Conservation (phyloP, 345 rosid species). For the Acer campestre region DNA sequence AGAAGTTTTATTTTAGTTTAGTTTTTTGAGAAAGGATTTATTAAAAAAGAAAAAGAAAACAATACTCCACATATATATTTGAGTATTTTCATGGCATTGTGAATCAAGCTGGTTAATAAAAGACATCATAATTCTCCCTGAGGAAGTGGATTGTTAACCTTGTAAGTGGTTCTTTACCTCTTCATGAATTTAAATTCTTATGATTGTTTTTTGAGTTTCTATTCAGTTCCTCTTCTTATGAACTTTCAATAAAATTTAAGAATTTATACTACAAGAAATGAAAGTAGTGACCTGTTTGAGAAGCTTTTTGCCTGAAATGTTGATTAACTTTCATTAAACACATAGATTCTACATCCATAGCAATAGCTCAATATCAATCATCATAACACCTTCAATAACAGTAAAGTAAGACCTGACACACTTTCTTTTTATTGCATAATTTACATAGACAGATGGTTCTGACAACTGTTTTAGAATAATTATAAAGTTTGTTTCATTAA, state of each 20-base stretch:
- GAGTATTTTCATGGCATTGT: background rate
- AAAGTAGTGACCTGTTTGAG: background rate
- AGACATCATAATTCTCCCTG: background rate
- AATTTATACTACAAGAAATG: background rate
- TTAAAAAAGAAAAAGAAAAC: background rate
- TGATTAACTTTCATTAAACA: background rate
- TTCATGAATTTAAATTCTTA: background rate
- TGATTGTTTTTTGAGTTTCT: background rate
- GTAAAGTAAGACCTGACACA: background rate
- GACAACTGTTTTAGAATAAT: slow-evolving; percentile 21
- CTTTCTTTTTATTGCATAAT: slow-evolving; percentile 14
- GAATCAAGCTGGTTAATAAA: background rate
- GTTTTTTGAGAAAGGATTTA: background rate
- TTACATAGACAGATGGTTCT: slow-evolving; percentile 10
- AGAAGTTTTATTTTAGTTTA: background rate
- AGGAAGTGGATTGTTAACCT: slow-evolving; percentile 1
- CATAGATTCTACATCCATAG: background rate
- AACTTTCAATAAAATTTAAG: background rate
- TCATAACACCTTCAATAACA: background rate
- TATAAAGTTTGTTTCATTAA: slow-evolving; percentile 26
- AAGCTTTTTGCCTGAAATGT: background rate
- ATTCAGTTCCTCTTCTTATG: background rate
- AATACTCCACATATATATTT: slow-evolving; percentile 1
- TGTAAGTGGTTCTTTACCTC: background rate
- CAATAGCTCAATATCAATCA: background rate